phyloP scores from a whole-genome alignment of 176 grass and related monocot species.

The Musa itinerans region DNA sequence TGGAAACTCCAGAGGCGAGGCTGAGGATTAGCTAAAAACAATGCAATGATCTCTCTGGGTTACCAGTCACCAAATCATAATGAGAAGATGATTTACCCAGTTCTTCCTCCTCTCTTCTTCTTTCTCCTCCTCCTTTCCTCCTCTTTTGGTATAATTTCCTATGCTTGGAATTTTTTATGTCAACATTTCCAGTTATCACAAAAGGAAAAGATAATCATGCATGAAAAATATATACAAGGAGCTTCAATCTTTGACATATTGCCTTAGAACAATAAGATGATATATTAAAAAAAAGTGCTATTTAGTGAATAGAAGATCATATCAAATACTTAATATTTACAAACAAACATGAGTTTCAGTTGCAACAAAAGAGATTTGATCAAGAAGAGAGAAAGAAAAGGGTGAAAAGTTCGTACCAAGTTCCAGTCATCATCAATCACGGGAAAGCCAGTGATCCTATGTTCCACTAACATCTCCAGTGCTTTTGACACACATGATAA shows the following conservation, averaged over 20 bases:
- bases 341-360: not conserved
- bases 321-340: not conserved
- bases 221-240: not conserved
- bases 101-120: no score
- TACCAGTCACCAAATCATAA: not conserved
- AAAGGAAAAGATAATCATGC: not conserved
- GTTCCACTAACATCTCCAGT: conserved; percentile 56
- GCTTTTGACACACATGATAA: conserved; percentile 28
- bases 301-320: not conserved
- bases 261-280: not conserved
- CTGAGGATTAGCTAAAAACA: not conserved
- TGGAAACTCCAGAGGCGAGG: not conserved
- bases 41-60: not conserved
- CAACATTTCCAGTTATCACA: not conserved
- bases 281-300: not conserved
- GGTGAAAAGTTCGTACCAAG: conserved; percentile 37
- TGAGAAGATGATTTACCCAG: not conserved
- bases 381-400: conserved; percentile 14
- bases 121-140: not conserved
- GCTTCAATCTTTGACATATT: not conserved
- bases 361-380: not conserved
- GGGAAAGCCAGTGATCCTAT: conserved; percentile 80
- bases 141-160: not conserved
- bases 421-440: conserved; percentile 81
- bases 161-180: not conserved